Evolutionary conservation across 2,329 filamentous ascomycete genomes (phyloP).

Genomic region (Lecanicillium sp.): DNA sequence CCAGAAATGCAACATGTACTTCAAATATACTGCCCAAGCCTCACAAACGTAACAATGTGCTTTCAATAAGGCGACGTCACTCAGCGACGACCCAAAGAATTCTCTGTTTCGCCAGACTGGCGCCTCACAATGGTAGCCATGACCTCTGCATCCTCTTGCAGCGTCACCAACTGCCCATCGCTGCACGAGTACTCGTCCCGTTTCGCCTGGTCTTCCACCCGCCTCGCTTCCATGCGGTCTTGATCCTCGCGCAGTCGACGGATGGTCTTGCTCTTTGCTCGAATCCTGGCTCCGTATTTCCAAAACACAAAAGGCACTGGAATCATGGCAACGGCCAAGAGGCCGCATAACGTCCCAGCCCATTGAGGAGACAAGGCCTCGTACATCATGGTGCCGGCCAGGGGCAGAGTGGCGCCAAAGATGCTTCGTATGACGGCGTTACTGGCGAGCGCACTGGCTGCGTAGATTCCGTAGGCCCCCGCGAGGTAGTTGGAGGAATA

Average conservation of each 20-base stretch:
- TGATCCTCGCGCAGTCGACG: constrained; percentile 37
- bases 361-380: constrained; percentile 61
- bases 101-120: no score
- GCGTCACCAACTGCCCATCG: constrained; percentile 2
- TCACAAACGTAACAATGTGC: no score
- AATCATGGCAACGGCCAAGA: constrained; percentile 66
- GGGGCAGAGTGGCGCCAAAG: constrained; percentile 10
- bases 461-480: constrained; percentile 71
- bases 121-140: no score
- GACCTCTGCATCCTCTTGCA: no score
- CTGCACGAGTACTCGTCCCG: constrained; percentile 10
- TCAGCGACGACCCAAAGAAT: no score
- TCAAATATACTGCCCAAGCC: no score
- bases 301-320: constrained; percentile 80
- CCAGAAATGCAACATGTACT: no score
- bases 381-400: constrained; percentile 58
- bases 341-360: constrained; percentile 67
- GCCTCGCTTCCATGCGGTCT: constrained; percentile 24
- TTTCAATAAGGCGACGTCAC: no score
- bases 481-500: constrained; percentile 76
- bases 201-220: constrained; percentile 21
- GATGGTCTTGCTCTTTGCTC: constrained; percentile 42
- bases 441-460: constrained; percentile 71
- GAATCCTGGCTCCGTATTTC: constrained; percentile 46
- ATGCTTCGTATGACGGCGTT: constrained; percentile 45